phyloP scores from a whole-genome alignment of 495 filamentous ascomycete species.

The Trichoderma virens region DNA sequence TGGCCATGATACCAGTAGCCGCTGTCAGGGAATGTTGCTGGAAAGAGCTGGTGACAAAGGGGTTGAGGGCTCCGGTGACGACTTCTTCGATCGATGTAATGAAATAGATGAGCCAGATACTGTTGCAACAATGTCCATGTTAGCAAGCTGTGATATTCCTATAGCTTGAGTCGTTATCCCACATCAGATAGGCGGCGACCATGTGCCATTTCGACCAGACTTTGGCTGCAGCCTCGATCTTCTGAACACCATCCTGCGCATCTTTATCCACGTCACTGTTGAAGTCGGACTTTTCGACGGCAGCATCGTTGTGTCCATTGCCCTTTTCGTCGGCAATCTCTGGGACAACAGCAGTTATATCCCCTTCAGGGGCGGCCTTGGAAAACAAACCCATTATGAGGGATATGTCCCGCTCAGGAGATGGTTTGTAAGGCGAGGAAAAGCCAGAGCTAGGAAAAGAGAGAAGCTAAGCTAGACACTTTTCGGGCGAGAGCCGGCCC shows the following conservation, averaged over 20 bases:
- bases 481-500: neutral
- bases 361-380: neutral
- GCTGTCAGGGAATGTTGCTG: conserved; percentile 28
- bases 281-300: neutral
- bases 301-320: neutral
- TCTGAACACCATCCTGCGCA: conserved; percentile 31
- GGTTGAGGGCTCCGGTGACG: conserved; percentile 24
- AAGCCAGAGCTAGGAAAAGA: neutral
- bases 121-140: conserved; percentile 7
- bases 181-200: conserved; percentile 23
- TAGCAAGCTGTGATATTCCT: neutral
- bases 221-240: conserved; percentile 34
- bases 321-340: neutral
- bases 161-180: neutral
- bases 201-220: conserved; percentile 33
- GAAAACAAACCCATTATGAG: neutral
- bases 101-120: conserved; percentile 37
- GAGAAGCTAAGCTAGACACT: neutral
- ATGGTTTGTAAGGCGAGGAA: neutral
- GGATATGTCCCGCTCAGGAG: neutral
- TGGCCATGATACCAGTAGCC: conserved; percentile 32
- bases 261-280: conserved; percentile 7
- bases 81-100: conserved; percentile 30
- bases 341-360: neutral
- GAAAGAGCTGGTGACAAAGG: conserved; percentile 33